Conservation (phyloP, 1,139 yeast genomes). For the Yamadazyma membranifaciens region DNA sequence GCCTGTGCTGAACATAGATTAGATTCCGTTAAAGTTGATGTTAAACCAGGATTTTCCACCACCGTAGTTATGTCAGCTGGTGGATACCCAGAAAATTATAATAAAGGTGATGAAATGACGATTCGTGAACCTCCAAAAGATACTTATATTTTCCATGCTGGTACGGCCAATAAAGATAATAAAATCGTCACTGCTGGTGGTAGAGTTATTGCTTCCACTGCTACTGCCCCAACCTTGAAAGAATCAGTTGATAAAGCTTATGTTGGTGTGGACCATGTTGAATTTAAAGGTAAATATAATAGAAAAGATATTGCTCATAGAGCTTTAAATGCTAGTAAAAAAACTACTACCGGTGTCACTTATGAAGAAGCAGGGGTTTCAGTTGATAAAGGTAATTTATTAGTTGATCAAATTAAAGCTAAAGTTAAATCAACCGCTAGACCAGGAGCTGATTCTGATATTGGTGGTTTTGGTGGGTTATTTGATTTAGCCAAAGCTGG, state of each 20-base stretch:
- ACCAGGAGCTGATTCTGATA: slow-evolving; percentile 95
- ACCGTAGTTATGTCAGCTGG: slow-evolving; percentile 97
- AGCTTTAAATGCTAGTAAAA: slow-evolving; percentile 67
- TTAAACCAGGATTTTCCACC: slow-evolving; percentile 63
- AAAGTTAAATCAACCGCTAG: slow-evolving; percentile 94
- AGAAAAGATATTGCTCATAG: slow-evolving; percentile 95
- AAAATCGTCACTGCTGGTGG: slow-evolving; percentile 88
- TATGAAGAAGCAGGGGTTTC: slow-evolving; percentile 96
- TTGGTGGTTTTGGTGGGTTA: slow-evolving; percentile 98
- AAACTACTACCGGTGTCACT: slow-evolving; percentile 49
- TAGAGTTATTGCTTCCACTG: slow-evolving; percentile 93
- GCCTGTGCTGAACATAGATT: slow-evolving; percentile 95
- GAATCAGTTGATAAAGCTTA: slow-evolving; percentile 87
- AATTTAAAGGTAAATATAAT: slow-evolving; percentile 73
- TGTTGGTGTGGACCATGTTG: slow-evolving; percentile 73
- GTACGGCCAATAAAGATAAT: slow-evolving; percentile 61
- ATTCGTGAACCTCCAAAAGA: slow-evolving; percentile 49
- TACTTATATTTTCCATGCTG: slow-evolving; percentile 90
- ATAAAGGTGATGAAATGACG: slow-evolving; percentile 82
- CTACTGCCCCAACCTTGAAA: slow-evolving; percentile 70
- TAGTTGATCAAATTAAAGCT: slow-evolving; percentile 87
- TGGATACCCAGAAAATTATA: slow-evolving; percentile 89
- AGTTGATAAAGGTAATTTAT: slow-evolving; percentile 88
- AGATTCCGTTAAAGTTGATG: slow-evolving; percentile 72
- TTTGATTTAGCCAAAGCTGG: slow-evolving; percentile 91